phyloP scores from a whole-genome alignment of 2,329 filamentous ascomycete species.

The Sporothrix dimorphospora region DNA sequence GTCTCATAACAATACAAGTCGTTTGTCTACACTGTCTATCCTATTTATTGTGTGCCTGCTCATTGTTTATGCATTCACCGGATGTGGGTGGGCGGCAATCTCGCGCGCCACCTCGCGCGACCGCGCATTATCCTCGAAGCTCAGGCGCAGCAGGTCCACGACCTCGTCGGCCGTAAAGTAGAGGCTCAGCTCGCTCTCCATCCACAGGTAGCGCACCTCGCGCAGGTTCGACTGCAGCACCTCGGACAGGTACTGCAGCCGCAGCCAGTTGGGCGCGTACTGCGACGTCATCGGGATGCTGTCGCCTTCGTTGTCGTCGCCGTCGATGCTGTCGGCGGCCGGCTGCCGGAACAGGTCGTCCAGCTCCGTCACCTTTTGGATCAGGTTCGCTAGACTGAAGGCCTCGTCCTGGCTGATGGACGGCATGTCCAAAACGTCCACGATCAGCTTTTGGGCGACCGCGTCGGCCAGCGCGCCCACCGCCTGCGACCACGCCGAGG shows the following conservation, averaged over 20 bases:
- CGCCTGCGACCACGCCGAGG: slow-evolving; percentile 66
- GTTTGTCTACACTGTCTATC: background rate
- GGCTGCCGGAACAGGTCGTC: slow-evolving; percentile 60
- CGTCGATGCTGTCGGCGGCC: slow-evolving; percentile 28
- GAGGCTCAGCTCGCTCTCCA: slow-evolving; percentile 66
- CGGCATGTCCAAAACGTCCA: slow-evolving; percentile 64
- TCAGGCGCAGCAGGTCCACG: slow-evolving; percentile 63
- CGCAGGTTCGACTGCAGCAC: slow-evolving; percentile 68
- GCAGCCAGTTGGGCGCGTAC: slow-evolving; percentile 64
- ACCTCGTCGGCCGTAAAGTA: slow-evolving; percentile 66
- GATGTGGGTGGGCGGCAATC: slow-evolving; percentile 57
- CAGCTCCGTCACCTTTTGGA: slow-evolving; percentile 59
- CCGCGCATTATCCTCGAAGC: slow-evolving; percentile 65
- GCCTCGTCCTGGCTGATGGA: slow-evolving; percentile 67
- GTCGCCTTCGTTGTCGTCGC: slow-evolving; percentile 42
- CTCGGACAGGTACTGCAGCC: slow-evolving; percentile 66
- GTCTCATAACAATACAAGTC: background rate
- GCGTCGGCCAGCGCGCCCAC: slow-evolving; percentile 63
- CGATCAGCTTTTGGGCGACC: slow-evolving; percentile 61
- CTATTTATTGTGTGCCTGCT: too few relatives aligned
- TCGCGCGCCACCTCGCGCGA: slow-evolving; percentile 62
- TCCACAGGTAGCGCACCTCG: slow-evolving; percentile 66
- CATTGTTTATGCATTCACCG: too few relatives aligned
- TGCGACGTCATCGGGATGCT: slow-evolving; percentile 60
- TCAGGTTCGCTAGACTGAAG: slow-evolving; percentile 62